A percentile compares a stretch with the other conserved stretches of the same genome.
Evolutionary conservation across 371 early-diverging fungal species (phyloP).

Genomic region (Rhizopus arrhizus): DNA sequence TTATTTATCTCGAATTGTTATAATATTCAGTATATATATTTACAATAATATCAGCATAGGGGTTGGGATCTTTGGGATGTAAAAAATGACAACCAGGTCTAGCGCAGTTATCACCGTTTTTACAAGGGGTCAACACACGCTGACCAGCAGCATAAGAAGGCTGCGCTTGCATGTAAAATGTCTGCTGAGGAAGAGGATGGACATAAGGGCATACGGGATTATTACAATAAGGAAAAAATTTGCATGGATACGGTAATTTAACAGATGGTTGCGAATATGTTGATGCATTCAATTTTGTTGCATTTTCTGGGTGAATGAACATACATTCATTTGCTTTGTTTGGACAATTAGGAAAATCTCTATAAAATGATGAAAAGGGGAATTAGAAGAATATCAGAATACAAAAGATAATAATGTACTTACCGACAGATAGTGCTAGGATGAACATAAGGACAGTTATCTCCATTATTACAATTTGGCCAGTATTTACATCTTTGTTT

Average conservation of each 20-base stretch:
- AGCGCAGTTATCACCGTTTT: constrained; percentile 60
- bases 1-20: too few species aligned
- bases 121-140: constrained; percentile 58
- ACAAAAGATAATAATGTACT: constrained; percentile 9
- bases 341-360: constrained; percentile 60
- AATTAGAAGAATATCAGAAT: neutral
- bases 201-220: constrained; percentile 64
- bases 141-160: constrained; percentile 19
- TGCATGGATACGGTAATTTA: constrained; percentile 50
- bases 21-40: constrained; percentile 19
- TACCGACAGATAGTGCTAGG: constrained; percentile 58
- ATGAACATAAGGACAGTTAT: constrained; percentile 54
- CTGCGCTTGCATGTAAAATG: constrained; percentile 23
- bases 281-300: constrained; percentile 23
- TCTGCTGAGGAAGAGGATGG: constrained; percentile 39
- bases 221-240: constrained; percentile 63
- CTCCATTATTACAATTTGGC: constrained; percentile 59
- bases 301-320: constrained; percentile 54
- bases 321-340: constrained; percentile 54
- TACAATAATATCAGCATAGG: constrained; percentile 44
- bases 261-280: constrained; percentile 17
- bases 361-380: constrained; percentile 4
- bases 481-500: constrained; percentile 57
- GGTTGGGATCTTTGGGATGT: constrained; percentile 59
- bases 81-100: constrained; percentile 64